Evolutionary conservation across 441 rosid genomes (phyloP).

Genomic region (Manihot esculenta): DNA sequence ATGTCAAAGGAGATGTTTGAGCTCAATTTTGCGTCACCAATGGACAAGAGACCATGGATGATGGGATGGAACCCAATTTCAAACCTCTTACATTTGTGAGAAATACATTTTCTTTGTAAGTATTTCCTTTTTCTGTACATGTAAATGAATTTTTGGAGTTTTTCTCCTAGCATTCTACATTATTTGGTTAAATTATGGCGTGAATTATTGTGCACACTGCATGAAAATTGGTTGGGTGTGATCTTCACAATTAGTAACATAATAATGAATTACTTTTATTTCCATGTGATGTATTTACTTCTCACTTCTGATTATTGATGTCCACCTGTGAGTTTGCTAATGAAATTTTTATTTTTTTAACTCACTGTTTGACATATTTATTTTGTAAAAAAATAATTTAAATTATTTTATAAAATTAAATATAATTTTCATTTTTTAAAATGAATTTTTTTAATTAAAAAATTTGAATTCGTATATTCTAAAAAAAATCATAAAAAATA

Average conservation of each 20-base stretch:
- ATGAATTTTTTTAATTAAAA: too few species aligned
- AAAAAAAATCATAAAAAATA: too few species aligned
- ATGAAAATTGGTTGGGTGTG: constrained; percentile 22
- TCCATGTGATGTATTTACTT: not conserved
- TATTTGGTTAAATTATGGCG: constrained; percentile 1
- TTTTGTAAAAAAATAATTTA: too few species aligned
- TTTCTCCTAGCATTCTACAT: constrained; percentile 24
- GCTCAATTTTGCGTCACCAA: constrained; percentile 81
- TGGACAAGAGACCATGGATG: constrained; percentile 85
- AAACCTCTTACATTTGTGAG: constrained; percentile 74
- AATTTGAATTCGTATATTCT: too few species aligned
- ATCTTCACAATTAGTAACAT: constrained; percentile 23
- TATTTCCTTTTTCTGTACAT: constrained; percentile 32
- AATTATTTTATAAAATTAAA: too few species aligned
- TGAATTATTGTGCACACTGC: constrained; percentile 24
- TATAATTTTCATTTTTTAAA: too few species aligned
- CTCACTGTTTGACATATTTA: too few species aligned
- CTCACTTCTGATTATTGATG: not conserved
- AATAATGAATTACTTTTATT: constrained; percentile 15
- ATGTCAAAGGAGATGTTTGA: constrained; percentile 98
- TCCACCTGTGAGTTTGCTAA: not conserved
- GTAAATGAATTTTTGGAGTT: constrained; percentile 39
- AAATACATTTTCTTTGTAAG: constrained; percentile 8
- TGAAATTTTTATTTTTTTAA: too few species aligned
- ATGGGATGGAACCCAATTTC: constrained; percentile 94